Base-by-base conservation (phyloP, 495 filamentous ascomycete species). In the Hyaloscypha variabilis region DNA sequence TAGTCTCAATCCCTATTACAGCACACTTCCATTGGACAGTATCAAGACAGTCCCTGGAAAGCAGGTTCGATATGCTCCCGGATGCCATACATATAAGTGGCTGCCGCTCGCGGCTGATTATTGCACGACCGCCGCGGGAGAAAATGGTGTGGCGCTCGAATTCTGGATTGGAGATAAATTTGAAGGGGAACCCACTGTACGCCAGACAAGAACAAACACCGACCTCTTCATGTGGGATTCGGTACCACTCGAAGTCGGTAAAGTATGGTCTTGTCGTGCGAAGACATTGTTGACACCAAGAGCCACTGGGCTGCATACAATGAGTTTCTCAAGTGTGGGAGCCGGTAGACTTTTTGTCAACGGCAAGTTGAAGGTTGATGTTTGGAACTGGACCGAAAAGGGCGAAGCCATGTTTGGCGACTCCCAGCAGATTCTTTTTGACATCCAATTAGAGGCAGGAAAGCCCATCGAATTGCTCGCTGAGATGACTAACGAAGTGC, bases 1-100 rank as follows among this genome's bases (percentile, higher is more conserved):
- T 1, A 88, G 86, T 55, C 76, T 96, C 30, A 87, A 88, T 65
- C 88, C 92, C 4, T 94, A 96, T 73, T 94, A 95, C 74, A 87
- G 83, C 23, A 86, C 84, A 0, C 72, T 84, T 10, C 85, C 85
- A 6, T 77, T 86, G 17, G 84, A 85, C 42, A 85, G 83, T 67
- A 86, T 87, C 65, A 77, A 73, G 23, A 72, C 71, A 39, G 73
- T 77, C 0, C 78, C 81, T 8, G 70, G 80, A 30, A 74, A 78
- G 57, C 77, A 83, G 42, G 82, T 87, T 29, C 70, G 72, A 6
- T 88, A 79, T 62, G 81, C 83, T 25, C 74, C 77, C 62, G 85
- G 85, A 36, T 85, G 82, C 68, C 79, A 89, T 71, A 89, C 83
- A 28, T 74, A 85, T 67, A 90, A 89, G 70, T 88, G 86, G 87